Percentiles rank a stretch among this genome's conserved stretches.
Conservation (phyloP, 2,329 filamentous ascomycete genomes). For the Amesomyces nigricolor region DNA sequence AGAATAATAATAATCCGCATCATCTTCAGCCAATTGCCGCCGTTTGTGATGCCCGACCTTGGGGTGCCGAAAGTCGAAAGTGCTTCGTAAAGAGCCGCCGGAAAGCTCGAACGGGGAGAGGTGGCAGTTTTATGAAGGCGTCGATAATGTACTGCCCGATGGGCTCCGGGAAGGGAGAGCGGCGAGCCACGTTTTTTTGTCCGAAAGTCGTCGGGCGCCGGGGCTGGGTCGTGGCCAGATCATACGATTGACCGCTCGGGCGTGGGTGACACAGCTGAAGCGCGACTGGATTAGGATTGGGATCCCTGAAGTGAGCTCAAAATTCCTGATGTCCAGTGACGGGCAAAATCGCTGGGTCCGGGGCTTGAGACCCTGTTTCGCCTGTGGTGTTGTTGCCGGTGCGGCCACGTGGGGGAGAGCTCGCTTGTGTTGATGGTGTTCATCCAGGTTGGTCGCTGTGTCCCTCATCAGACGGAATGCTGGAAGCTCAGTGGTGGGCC, state of each 20-base stretch:
- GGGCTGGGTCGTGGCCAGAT: background rate
- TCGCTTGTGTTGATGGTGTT: background rate
- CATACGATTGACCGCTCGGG: background rate
- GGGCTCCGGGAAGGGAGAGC: background rate
- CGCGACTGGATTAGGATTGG: background rate
- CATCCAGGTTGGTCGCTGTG: too few species aligned
- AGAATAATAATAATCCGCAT: too few species aligned
- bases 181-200: background rate
- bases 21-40: too few species aligned
- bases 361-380: background rate
- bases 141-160: background rate
- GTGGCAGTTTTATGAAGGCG: background rate
- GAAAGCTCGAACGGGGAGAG: background rate
- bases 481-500: too few species aligned
- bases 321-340: background rate
- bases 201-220: slow-evolving; percentile 9
- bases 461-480: too few species aligned
- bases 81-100: background rate
- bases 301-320: background rate
- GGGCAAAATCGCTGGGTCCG: background rate
- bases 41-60: too few species aligned
- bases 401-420: background rate
- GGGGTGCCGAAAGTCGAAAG: background rate
- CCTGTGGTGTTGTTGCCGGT: background rate
- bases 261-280: background rate